These are phyloP conservation scores for Rostrohypoxylon terebratum DNA, from an alignment of 495 filamentous ascomycete genomes.

Conservation along the genomic window DNA sequence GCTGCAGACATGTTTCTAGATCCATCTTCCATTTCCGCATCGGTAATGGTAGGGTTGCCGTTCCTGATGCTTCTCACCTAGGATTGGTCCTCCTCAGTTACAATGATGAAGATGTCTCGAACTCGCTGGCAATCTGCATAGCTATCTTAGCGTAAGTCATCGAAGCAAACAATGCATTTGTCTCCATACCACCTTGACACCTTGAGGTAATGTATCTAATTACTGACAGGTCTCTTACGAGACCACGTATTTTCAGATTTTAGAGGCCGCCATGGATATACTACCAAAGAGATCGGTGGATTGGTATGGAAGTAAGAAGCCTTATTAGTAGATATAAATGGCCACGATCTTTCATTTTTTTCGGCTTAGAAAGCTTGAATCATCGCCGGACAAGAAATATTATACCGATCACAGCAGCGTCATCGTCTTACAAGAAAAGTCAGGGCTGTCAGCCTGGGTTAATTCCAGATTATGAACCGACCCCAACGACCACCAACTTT, in stretches of 20 bases:
- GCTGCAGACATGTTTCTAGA: conserved; percentile 39
- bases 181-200: conserved; percentile 37
- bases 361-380: conserved; percentile 15
- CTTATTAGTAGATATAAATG: conserved; percentile 41
- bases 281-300: conserved; percentile 20
- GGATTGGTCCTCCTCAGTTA: conserved; percentile 34
- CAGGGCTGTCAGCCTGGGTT: background rate
- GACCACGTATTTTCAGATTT: conserved; percentile 38
- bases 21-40: conserved; percentile 36
- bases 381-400: conserved; percentile 17
- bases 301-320: conserved; percentile 23
- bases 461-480: conserved; percentile 4
- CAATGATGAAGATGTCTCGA: conserved; percentile 26
- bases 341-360: conserved; percentile 22
- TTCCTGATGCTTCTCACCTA: conserved; percentile 31
- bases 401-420: background rate
- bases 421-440: conserved; percentile 11
- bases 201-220: conserved; percentile 34
- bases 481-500: conserved; percentile 15
- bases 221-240: conserved; percentile 35
- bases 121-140: conserved; percentile 28
- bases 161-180: conserved; percentile 33
- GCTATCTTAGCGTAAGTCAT: conserved; percentile 26
- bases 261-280: conserved; percentile 19
- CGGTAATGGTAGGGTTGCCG: conserved; percentile 29